Evolutionary conservation across 176 grass and related monocot species (phyloP).

Genomic region (Pharus latifolius): DNA sequence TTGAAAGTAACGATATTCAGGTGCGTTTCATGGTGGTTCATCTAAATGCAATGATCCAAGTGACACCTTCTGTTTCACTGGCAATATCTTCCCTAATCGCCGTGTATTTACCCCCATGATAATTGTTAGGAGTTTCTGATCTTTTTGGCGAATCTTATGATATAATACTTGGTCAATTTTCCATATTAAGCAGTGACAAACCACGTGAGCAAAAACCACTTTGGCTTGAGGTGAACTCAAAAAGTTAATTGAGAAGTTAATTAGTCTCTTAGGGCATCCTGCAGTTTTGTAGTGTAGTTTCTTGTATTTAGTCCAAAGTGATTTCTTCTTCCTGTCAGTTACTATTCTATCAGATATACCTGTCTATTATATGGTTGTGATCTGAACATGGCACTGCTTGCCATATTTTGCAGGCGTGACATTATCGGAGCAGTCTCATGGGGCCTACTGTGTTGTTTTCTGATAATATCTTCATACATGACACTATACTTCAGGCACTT

Average conservation of each 20-base stretch:
- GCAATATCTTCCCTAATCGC: too few relatives aligned
- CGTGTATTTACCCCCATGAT: background rate
- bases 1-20: too few relatives aligned
- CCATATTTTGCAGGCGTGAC: slow-evolving; percentile 51
- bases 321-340: background rate
- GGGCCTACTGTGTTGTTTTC: slow-evolving; percentile 77
- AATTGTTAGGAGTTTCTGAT: background rate
- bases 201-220: background rate
- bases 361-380: background rate
- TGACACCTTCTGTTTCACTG: too few relatives aligned
- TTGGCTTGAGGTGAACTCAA: background rate
- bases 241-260: background rate
- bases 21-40: too few relatives aligned
- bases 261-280: background rate
- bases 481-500: slow-evolving; percentile 86
- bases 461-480: slow-evolving; percentile 87
- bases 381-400: slow-evolving; percentile 20
- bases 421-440: slow-evolving; percentile 80
- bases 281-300: background rate
- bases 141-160: background rate
- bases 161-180: background rate
- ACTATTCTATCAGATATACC: background rate
- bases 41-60: too few relatives aligned
- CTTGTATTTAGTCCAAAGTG: background rate
- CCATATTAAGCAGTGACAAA: background rate